These are phyloP conservation scores for Phytophthora palmivora DNA, from an alignment of 352 stramenopile genomes.

Conservation along the genomic window DNA sequence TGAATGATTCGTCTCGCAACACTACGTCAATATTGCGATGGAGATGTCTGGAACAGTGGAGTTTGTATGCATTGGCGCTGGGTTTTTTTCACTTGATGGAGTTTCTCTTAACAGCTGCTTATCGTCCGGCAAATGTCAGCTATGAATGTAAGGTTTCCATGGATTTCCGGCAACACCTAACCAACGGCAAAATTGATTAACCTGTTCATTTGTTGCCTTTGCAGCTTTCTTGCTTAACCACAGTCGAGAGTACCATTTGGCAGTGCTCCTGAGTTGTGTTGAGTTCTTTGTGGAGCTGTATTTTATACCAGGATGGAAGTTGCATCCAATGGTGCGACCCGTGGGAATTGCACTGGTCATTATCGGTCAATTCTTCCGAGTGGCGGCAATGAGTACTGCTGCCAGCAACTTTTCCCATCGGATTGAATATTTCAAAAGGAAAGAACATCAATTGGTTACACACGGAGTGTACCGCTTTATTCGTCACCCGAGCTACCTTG, in stretches of 20 bases:
- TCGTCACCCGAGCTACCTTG: constrained; percentile 96
- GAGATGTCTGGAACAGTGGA: constrained; percentile 71
- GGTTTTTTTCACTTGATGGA: constrained; percentile 88
- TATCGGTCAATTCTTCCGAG: constrained; percentile 88
- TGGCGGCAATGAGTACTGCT: constrained; percentile 93
- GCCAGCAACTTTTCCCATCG: constrained; percentile 96
- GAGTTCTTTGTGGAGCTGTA: constrained; percentile 94
- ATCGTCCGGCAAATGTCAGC: constrained; percentile 76
- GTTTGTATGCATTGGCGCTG: constrained; percentile 77
- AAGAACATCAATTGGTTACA: constrained; percentile 95
- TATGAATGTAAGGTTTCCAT: constrained; percentile 78
- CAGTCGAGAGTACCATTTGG: constrained; percentile 90
- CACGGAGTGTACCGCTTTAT: constrained; percentile 93
- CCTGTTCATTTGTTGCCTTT: constrained; percentile 14
- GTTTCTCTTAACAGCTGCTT: constrained; percentile 85
- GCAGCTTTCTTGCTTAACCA: constrained; percentile 92
- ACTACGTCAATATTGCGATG: constrained; percentile 38
- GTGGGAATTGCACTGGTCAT: constrained; percentile 79
- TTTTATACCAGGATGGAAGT: constrained; percentile 83
- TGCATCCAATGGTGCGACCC: constrained; percentile 58
- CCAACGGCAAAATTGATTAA: no score
- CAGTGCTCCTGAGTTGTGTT: constrained; percentile 74
- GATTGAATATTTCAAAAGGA: constrained; percentile 94
- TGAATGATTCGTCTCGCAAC: constrained; percentile 11
- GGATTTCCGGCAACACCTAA: constrained; percentile 9